These are phyloP conservation scores for Debaryomyces subglobosus DNA, from an alignment of 1,139 yeast genomes.

Conservation along the genomic window DNA sequence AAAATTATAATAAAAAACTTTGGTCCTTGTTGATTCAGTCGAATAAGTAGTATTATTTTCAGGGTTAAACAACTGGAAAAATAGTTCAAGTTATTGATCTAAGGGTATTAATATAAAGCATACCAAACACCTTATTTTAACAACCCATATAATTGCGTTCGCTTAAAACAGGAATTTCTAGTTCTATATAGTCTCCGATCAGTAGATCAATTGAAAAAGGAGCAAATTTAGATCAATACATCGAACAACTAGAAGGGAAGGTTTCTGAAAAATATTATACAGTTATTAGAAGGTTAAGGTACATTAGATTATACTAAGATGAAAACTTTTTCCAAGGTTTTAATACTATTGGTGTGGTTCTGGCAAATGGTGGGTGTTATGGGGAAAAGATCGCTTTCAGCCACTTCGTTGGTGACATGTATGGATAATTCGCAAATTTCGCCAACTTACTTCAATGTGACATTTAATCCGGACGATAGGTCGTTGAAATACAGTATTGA, in stretches of 20 bases:
- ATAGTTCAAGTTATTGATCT: background rate
- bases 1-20: slow-evolving; percentile 2
- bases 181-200: background rate
- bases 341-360: slow-evolving; percentile 1
- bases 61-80: background rate
- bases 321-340: background rate
- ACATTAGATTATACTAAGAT: background rate
- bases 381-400: slow-evolving; percentile 47
- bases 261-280: background rate
- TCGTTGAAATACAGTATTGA: slow-evolving; percentile 64
- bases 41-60: background rate
- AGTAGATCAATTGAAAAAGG: background rate
- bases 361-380: slow-evolving; percentile 4
- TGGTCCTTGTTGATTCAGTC: slow-evolving; percentile 4
- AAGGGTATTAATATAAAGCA: background rate
- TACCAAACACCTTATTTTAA: background rate
- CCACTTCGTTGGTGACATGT: slow-evolving; percentile 75
- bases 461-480: slow-evolving; percentile 65
- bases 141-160: background rate
- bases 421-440: slow-evolving; percentile 67
- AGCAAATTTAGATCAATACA: background rate
- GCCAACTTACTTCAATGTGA: slow-evolving; percentile 67
- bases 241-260: background rate
- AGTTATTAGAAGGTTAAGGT: background rate
- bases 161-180: background rate